Evolutionary conservation across 1,284 basidiomycete species (phyloP).

Genomic region (Naganishia sp.): DNA sequence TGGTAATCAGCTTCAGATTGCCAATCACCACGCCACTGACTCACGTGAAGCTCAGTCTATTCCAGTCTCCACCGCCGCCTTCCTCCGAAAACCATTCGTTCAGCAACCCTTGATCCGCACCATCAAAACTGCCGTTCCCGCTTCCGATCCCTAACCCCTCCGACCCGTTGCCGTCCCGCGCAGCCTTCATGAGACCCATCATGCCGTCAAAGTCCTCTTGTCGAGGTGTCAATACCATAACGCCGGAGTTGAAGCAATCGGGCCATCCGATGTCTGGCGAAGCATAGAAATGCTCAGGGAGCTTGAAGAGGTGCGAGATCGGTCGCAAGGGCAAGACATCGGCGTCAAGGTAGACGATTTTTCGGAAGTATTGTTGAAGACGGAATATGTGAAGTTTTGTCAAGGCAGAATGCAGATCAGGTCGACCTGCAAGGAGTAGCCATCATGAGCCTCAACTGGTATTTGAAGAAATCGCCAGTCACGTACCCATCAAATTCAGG

Average conservation of each 20-base stretch:
- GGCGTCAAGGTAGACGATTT: constrained; percentile 92
- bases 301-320: constrained; percentile 80
- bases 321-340: constrained; percentile 88
- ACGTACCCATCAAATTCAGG: constrained; percentile 79
- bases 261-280: constrained; percentile 97
- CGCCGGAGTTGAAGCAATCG: constrained; percentile 96
- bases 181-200: constrained; percentile 58
- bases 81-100: constrained; percentile 77
- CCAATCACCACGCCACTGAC: constrained; percentile 25
- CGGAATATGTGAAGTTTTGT: constrained; percentile 96
- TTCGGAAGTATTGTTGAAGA: constrained; percentile 73
- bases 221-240: constrained; percentile 82
- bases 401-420: constrained; percentile 84
- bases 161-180: constrained; percentile 50
- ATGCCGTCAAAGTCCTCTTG: constrained; percentile 78
- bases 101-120: constrained; percentile 91
- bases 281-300: constrained; percentile 67
- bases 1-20: constrained; percentile 15
- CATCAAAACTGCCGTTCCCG: constrained; percentile 85
- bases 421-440: constrained; percentile 66
- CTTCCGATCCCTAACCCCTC: constrained; percentile 52
- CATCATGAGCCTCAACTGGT: constrained; percentile 10
- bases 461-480: not conserved
- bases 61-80: constrained; percentile 74
- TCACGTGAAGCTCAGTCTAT: constrained; percentile 80